Evolutionary conservation across 1,139 yeast genomes (phyloP).

Genomic region (Waltiozyma sp.): DNA sequence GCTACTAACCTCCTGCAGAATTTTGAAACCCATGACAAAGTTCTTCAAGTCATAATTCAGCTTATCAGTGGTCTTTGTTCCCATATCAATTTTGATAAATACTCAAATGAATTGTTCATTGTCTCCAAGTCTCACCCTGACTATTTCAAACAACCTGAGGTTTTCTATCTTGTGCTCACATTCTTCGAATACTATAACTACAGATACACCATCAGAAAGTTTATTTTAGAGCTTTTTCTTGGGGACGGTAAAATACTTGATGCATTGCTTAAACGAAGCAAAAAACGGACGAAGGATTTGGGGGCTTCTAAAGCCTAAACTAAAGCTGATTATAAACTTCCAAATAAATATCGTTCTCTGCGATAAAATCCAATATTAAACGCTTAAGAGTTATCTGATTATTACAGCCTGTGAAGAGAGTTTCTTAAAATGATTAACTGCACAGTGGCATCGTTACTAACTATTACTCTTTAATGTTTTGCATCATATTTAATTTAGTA

Average conservation of each 20-base stretch:
- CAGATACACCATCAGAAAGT: slow-evolving; percentile 52
- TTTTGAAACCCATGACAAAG: slow-evolving; percentile 23
- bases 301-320: neutral
- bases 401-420: too few relatives aligned
- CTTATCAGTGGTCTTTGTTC: slow-evolving; percentile 54
- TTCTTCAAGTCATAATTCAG: slow-evolving; percentile 39
- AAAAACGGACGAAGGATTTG: slow-evolving; percentile 18
- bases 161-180: slow-evolving; percentile 50
- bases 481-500: too few relatives aligned
- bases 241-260: slow-evolving; percentile 44
- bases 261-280: slow-evolving; percentile 33
- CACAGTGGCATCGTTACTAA: too few relatives aligned
- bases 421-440: too few relatives aligned
- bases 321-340: neutral
- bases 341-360: too few relatives aligned
- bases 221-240: slow-evolving; percentile 58
- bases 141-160: slow-evolving; percentile 43
- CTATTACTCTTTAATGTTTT: too few relatives aligned
- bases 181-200: slow-evolving; percentile 59
- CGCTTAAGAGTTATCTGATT: too few relatives aligned
- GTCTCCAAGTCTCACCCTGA: slow-evolving; percentile 43
- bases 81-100: slow-evolving; percentile 51
- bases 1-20: slow-evolving; percentile 8
- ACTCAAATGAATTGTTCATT: slow-evolving; percentile 49
- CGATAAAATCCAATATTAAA: too few relatives aligned